These are phyloP conservation scores for Colletotrichum tropicale DNA, from an alignment of 2,329 filamentous ascomycete genomes.

Conservation along the genomic window DNA sequence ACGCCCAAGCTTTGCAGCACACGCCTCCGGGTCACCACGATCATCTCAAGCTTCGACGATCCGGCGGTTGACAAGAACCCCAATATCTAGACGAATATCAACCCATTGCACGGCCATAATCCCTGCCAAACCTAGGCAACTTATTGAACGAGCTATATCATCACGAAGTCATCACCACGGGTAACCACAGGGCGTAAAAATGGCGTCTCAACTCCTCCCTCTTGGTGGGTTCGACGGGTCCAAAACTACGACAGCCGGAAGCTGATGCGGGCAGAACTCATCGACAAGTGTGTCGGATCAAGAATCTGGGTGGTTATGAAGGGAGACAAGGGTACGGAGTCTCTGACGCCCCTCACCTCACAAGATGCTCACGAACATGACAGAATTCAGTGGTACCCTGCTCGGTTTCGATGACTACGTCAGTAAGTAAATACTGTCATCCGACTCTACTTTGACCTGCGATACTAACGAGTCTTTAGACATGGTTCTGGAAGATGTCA, in stretches of 20 bases:
- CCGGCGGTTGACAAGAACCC: background rate
- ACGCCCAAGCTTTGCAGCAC: background rate
- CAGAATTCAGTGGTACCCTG: conserved; percentile 94
- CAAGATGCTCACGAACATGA: background rate
- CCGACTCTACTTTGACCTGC: background rate
- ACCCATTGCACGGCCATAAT: background rate
- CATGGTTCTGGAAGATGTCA: conserved; percentile 98
- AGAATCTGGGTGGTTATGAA: conserved; percentile 99
- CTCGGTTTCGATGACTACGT: conserved; percentile 99
- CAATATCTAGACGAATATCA: background rate
- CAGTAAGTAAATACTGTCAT: conserved; percentile 70
- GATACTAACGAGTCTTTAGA: conserved; percentile 59
- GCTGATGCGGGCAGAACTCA: conserved; percentile 72
- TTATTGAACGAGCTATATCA: background rate
- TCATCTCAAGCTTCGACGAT: conserved; percentile 7
- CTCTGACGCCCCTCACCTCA: background rate
- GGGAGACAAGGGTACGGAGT: conserved; percentile 83
- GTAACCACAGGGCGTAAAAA: conserved; percentile 31
- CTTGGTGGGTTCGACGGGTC: conserved; percentile 47
- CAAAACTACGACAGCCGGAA: background rate
- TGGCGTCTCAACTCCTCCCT: conserved; percentile 78
- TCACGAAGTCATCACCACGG: background rate
- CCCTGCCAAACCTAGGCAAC: background rate
- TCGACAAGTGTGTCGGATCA: conserved; percentile 98
- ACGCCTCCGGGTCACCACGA: background rate